These are phyloP conservation scores for Sporothrix protearum DNA, from an alignment of 2,329 filamentous ascomycete species.

Conservation along the genomic window DNA sequence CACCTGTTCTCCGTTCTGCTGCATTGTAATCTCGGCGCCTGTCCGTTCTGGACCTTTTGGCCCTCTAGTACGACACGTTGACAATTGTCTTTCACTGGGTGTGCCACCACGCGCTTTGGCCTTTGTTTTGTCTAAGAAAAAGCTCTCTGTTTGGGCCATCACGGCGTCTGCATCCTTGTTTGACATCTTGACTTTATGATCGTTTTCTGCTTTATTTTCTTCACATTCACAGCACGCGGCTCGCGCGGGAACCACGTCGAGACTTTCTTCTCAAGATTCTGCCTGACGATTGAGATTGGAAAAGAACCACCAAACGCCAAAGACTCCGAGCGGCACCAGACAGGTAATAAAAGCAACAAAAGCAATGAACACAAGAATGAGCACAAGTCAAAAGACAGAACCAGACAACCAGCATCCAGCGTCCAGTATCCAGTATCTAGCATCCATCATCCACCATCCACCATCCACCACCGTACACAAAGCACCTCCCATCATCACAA, in stretches of 20 bases:
- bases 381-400: no score
- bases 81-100: no score
- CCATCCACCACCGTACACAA: background rate
- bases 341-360: background rate
- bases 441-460: no score
- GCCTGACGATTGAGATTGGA: no score
- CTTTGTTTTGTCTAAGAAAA: background rate
- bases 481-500: conserved; percentile 28
- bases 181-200: background rate
- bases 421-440: no score
- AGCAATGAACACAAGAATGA: background rate
- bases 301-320: background rate
- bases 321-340: background rate
- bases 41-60: background rate
- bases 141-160: background rate
- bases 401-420: no score
- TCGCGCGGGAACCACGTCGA: no score
- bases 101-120: background rate
- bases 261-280: no score
- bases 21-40: background rate
- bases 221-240: background rate
- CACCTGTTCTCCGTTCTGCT: background rate
- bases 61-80: background rate
- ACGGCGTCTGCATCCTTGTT: background rate
- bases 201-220: background rate